Conservation (phyloP, 2,329 filamentous ascomycete species). For the Trichoderma guizhouense region DNA sequence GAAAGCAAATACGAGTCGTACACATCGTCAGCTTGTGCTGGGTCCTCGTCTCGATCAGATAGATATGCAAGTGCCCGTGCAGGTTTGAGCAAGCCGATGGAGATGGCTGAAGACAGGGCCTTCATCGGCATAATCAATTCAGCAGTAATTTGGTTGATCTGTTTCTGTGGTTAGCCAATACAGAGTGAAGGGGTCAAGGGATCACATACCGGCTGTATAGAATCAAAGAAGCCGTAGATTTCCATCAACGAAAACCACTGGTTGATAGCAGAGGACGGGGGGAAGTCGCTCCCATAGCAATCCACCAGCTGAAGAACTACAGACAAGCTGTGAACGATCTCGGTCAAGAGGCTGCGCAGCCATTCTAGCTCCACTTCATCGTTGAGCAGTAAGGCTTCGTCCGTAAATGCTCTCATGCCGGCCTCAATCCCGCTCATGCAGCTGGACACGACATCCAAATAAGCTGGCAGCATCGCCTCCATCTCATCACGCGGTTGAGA, state of each 20-base stretch:
- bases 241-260: slow-evolving; percentile 75
- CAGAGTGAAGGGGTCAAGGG: background rate
- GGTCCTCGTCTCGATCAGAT: slow-evolving; percentile 38
- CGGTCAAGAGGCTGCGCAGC: slow-evolving; percentile 61
- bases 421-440: slow-evolving; percentile 49
- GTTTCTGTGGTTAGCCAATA: slow-evolving; percentile 22
- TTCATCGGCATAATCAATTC: slow-evolving; percentile 63
- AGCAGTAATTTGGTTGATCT: slow-evolving; percentile 40
- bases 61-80: slow-evolving; percentile 48
- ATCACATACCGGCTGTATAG: slow-evolving; percentile 44
- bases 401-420: slow-evolving; percentile 49
- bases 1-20: slow-evolving; percentile 65
- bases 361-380: slow-evolving; percentile 58
- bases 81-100: slow-evolving; percentile 68
- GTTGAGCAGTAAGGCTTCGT: slow-evolving; percentile 45
- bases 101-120: slow-evolving; percentile 66
- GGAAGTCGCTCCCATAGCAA: slow-evolving; percentile 50
- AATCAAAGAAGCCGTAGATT: slow-evolving; percentile 65
- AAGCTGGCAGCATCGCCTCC: slow-evolving; percentile 46
- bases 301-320: slow-evolving; percentile 71
- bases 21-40: slow-evolving; percentile 33
- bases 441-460: slow-evolving; percentile 44
- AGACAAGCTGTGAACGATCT: slow-evolving; percentile 71
- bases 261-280: slow-evolving; percentile 56
- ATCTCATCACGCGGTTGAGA: slow-evolving; percentile 35